A percentile compares a stretch with the other conserved stretches of the same genome.
These are phyloP conservation scores for Russula abietina DNA, from an alignment of 768 basidiomycete genomes.

Conservation along the genomic window DNA sequence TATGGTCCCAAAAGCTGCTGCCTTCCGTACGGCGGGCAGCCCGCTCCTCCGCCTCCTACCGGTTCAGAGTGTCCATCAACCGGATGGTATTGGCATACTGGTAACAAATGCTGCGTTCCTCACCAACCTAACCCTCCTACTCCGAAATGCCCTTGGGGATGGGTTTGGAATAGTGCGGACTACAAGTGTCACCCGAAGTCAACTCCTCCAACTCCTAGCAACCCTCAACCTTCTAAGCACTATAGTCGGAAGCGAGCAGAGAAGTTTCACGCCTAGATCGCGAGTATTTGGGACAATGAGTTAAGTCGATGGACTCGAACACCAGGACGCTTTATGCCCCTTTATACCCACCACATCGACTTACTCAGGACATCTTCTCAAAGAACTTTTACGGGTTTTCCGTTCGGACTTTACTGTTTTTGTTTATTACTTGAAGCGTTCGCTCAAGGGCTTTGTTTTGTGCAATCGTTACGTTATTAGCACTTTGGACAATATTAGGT, in stretches of 20 bases:
- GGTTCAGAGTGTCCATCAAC: constrained; percentile 43
- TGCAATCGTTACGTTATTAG: not conserved
- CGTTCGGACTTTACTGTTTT: not conserved
- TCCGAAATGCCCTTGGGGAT: constrained; percentile 39
- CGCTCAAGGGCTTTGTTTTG: too few relatives aligned
- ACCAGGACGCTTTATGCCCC: not conserved
- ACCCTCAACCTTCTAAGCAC: constrained; percentile 35
- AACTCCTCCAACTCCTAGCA: constrained; percentile 32
- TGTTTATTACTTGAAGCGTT: too few relatives aligned
- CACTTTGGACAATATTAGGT: not conserved
- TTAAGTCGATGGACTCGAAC: not conserved
- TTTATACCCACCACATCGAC: not conserved
- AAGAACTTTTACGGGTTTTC: not conserved
- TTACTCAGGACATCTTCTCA: not conserved
- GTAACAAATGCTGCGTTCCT: constrained; percentile 50
- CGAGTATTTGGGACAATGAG: not conserved
- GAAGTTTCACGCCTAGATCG: constrained; percentile 34
- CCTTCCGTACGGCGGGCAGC: constrained; percentile 39
- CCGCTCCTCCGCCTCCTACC: constrained; percentile 42
- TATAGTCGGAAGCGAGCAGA: constrained; percentile 28
- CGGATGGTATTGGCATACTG: constrained; percentile 44
- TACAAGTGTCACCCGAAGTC: constrained; percentile 38
- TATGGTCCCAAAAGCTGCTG: constrained; percentile 37
- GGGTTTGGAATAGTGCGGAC: constrained; percentile 40
- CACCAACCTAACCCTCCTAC: constrained; percentile 39